Evolutionary conservation across 306 rosid genomes (phyloP), one percentile per base, ranked within the genome.

Genomic region (Quercus glauca): DNA sequence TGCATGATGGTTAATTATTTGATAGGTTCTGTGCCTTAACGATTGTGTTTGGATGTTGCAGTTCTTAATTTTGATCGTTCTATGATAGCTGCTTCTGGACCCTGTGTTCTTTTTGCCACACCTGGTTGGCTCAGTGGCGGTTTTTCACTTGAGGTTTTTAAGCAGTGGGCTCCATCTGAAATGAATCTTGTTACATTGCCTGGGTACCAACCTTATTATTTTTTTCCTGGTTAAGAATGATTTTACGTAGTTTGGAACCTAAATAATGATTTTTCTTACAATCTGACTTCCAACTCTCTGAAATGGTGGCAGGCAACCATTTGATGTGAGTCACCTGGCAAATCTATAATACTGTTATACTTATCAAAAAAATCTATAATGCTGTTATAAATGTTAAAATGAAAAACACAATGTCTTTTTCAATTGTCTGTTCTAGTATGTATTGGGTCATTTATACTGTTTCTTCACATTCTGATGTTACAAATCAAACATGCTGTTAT

Each of bases 91-190:
- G 89, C 89, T 71, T 91, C 95, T 85, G 99, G 99, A 80, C 94
- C 99, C 73, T 94, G 99, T 86, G 97, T 92, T 86, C 97, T 94
- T 82, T 94, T 94, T 59, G 97, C 99, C 73, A 91, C 97, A n/a
- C 99, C 99, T 60, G 97, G 97, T 86, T 92, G 90, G 99, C 81
- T 94, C 76, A 83, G 85, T 82, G 94, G 97, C 55, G 99, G 99
- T 63, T 91, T 92, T 88, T 94, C 99, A 26, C 92, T 92, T 20
- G 99, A 94, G 82, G 95, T 86, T 83, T 94, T 94, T 75, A 92
- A 92, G 91, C 94, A 82, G 37, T 94, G 97, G 99, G 97, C 99
- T 84, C 91, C 93, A n/a, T 90, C 91, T 33, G 94, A 89, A 78
- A 81, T 55, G 67, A 92, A 92, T 87, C 97, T 94, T 73, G 80